Evolutionary conservation across 805 yeast genomes (phyloP).

Genomic region (Pichia ethanolica): DNA sequence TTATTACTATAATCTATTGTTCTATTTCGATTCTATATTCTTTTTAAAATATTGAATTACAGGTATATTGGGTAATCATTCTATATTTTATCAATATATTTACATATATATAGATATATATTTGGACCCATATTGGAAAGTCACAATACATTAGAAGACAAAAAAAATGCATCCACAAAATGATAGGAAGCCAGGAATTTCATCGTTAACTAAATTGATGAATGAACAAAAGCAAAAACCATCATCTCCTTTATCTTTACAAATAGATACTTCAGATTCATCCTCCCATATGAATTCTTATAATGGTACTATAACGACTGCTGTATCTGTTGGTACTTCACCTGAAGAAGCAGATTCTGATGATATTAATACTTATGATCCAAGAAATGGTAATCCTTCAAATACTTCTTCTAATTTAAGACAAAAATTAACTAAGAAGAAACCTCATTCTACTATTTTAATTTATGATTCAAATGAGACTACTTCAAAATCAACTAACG

Average conservation of each 20-base stretch:
- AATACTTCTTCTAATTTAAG: neutral
- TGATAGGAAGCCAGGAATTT: conserved; percentile 20
- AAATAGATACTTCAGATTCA: neutral
- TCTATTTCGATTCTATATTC: too few species aligned
- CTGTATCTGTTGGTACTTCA: conserved; percentile 28
- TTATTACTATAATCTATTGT: too few species aligned
- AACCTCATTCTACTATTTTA: neutral
- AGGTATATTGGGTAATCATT: too few species aligned
- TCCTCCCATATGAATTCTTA: conserved; percentile 10
- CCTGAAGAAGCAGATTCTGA: conserved; percentile 25
- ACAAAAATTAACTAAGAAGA: neutral
- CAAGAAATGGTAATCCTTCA: conserved; percentile 3
- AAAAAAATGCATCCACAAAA: neutral
- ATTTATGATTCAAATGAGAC: neutral
- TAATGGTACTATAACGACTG: conserved; percentile 26
- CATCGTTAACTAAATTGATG: conserved; percentile 30
- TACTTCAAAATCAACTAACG: too few species aligned
- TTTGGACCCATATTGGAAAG: too few species aligned
- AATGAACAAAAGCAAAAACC: conserved; percentile 21
- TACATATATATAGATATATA: too few species aligned
- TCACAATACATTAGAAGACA: too few species aligned
- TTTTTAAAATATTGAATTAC: too few species aligned
- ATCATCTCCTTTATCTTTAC: conserved; percentile 12
- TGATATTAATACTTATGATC: conserved; percentile 8
- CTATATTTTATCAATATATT: too few species aligned